Evolutionary conservation across 2,329 filamentous ascomycete species (phyloP).

Genomic region (Paraphoma sp.): DNA sequence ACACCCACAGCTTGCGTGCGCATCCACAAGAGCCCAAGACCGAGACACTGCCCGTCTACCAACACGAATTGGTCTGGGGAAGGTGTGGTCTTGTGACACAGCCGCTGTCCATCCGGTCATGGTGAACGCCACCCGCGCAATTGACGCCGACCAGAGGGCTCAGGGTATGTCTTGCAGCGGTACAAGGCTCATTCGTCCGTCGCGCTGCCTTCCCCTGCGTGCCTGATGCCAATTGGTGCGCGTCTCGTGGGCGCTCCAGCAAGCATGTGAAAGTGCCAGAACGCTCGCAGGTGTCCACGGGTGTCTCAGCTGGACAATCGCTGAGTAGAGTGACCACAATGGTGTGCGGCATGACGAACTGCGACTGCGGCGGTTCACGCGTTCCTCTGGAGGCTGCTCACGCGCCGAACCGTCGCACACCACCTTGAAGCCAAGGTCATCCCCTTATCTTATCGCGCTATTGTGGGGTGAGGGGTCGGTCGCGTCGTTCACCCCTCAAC

Average conservation of each 20-base stretch:
- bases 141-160: slow-evolving; percentile 27
- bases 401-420: slow-evolving; percentile 34
- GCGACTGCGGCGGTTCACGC: slow-evolving; percentile 9
- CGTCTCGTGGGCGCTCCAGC: slow-evolving; percentile 8
- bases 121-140: slow-evolving; percentile 34
- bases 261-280: slow-evolving; percentile 3
- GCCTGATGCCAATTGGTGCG: slow-evolving; percentile 8
- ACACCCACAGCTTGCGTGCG: slow-evolving; percentile 6
- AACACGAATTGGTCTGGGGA: slow-evolving; percentile 25
- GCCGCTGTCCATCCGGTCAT: slow-evolving; percentile 21
- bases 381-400: slow-evolving; percentile 29
- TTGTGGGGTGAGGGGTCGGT: slow-evolving; percentile 22
- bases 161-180: slow-evolving; percentile 43
- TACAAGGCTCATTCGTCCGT: slow-evolving; percentile 22
- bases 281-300: slow-evolving; percentile 2
- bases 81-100: slow-evolving; percentile 41
- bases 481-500: slow-evolving; percentile 11
- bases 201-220: slow-evolving; percentile 19
- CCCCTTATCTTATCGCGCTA: slow-evolving; percentile 34
- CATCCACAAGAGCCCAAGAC: slow-evolving; percentile 1
- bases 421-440: slow-evolving; percentile 31
- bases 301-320: slow-evolving; percentile 7
- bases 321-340: slow-evolving; percentile 1
- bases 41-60: slow-evolving; percentile 34
- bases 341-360: slow-evolving; percentile 4